Evolutionary conservation across 73 alveolate species (phyloP), one percentile per base, ranked within the genome.

Genomic region (Halteria grandinella): DNA sequence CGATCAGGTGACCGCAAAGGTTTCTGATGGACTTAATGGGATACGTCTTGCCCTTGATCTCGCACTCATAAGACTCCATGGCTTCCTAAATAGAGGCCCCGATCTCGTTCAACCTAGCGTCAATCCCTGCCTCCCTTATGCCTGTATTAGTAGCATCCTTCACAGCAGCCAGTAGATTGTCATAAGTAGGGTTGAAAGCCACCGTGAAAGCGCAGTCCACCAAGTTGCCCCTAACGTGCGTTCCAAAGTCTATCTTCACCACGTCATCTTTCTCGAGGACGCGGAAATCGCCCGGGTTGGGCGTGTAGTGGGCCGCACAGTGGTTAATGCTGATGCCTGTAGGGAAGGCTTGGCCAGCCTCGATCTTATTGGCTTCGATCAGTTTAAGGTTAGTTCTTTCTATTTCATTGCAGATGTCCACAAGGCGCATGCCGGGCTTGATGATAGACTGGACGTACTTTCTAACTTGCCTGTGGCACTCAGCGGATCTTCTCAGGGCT

Each of bases 11-110:
- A 0, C 99, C 99, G 73, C 94, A 88, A 40, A 96, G 93, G 89
- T 96, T 96, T 82, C 87, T 88, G 4, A 94, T 69, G 4, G 97
- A 75, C 73, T 90, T 96, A 0, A 96, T 93, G 72, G 81, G 86
- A 81, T 93, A 96, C 24, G 89, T 88, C 75, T 92, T 94, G 28
- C 97, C 97, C 50, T 86, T 92, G 7, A 96, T 55, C 77, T 94
- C 98, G 1, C 93, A 93, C 80, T 96, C 99, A 83, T 91, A 96
- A 71, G 97, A 83, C 81, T 96, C 99, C 92, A 96, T 89, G 1
- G 89, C 97, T 86, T 96, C 99, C 82, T 96, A 91, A 55, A 96
- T 96, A 10, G 96, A 97, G 14, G 89, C 99, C 0, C 99, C 99
- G 10, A 96, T 86, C 54, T 96, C 99, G 34, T 95, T 86, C 15